Evolutionary conservation across 148 eudicot genomes (phyloP).

Genomic region (Limonium bicolor): DNA sequence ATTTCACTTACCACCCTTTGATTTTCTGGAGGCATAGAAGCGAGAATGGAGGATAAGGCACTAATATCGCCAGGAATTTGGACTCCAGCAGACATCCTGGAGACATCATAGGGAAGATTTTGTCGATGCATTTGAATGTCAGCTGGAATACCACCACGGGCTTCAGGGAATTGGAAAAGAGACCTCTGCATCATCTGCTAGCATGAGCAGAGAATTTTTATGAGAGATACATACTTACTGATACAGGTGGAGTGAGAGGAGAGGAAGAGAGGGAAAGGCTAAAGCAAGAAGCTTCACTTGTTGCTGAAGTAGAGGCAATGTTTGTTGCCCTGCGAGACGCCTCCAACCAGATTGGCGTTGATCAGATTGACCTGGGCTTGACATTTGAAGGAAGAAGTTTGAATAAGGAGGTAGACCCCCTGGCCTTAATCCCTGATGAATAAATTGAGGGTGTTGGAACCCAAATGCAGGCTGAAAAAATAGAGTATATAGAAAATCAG

Average conservation of each 20-base stretch:
- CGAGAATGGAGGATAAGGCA: conserved; percentile 60
- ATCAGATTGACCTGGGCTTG: conserved; percentile 59
- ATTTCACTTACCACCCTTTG: conserved; percentile 57
- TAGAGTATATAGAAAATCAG: no score
- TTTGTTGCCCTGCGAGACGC: conserved; percentile 42
- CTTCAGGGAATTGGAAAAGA: no score
- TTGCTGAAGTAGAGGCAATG: conserved; percentile 52
- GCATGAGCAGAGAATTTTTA: no score
- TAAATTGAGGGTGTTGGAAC: conserved; percentile 65
- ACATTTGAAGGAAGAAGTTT: conserved; percentile 59
- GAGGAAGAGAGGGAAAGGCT: not conserved
- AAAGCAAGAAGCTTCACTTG: conserved; percentile 22
- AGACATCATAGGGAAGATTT: conserved; percentile 50
- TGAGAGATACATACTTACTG: not conserved
- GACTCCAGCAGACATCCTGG: conserved; percentile 29
- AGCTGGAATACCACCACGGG: no score
- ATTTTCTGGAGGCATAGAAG: conserved; percentile 47
- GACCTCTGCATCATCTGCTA: no score
- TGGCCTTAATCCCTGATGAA: conserved; percentile 66
- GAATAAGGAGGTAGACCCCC: conserved; percentile 53
- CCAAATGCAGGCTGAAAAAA: conserved; percentile 62
- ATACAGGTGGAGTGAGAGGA: not conserved
- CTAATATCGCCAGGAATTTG: conserved; percentile 22
- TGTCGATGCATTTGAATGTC: no score
- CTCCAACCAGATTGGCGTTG: conserved; percentile 66